A percentile compares a stretch with the other conserved stretches of the same genome.
Evolutionary conservation across 1,284 basidiomycete species (phyloP).

Genomic region (Acaromyces ingoldii): DNA sequence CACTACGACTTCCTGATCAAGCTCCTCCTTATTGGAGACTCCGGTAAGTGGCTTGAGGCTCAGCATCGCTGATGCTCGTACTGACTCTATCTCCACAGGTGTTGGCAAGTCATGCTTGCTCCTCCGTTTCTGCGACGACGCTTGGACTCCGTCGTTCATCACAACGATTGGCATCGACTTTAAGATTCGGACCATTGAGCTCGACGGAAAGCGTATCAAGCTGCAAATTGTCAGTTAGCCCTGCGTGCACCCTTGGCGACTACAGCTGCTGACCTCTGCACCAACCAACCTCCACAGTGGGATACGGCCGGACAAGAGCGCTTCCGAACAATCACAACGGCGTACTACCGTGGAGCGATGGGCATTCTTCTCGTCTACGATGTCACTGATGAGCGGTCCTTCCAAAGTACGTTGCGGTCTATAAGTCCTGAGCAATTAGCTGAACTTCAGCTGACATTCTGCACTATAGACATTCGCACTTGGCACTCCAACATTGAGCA

Average conservation of each 20-base stretch:
- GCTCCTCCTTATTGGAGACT: slow-evolving; percentile 36
- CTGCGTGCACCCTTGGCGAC: background rate
- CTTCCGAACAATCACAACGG: slow-evolving; percentile 78
- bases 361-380: slow-evolving; percentile 98
- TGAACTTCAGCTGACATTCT: background rate
- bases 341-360: slow-evolving; percentile 88
- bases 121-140: slow-evolving; percentile 97
- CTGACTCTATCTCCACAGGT: slow-evolving; percentile 26
- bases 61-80: background rate
- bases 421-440: background rate
- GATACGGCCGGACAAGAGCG: slow-evolving; percentile 52
- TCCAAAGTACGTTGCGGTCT: too few species aligned
- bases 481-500: slow-evolving; percentile 99
- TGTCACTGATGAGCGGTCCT: slow-evolving; percentile 95
- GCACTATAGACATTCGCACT: slow-evolving; percentile 98
- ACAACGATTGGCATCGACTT: slow-evolving; percentile 72
- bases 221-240: slow-evolving; percentile 83
- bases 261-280: background rate
- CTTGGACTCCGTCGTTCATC: slow-evolving; percentile 99
- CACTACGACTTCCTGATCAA: slow-evolving; percentile 51
- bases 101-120: slow-evolving; percentile 97
- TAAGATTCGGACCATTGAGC: slow-evolving; percentile 99
- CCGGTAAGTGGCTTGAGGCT: slow-evolving; percentile 5
- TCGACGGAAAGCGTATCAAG: slow-evolving; percentile 99
- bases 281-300: slow-evolving; percentile 48